Base-by-base conservation (phyloP, 768 basidiomycete species). In the Hygrophoropsis aurantiaca region DNA sequence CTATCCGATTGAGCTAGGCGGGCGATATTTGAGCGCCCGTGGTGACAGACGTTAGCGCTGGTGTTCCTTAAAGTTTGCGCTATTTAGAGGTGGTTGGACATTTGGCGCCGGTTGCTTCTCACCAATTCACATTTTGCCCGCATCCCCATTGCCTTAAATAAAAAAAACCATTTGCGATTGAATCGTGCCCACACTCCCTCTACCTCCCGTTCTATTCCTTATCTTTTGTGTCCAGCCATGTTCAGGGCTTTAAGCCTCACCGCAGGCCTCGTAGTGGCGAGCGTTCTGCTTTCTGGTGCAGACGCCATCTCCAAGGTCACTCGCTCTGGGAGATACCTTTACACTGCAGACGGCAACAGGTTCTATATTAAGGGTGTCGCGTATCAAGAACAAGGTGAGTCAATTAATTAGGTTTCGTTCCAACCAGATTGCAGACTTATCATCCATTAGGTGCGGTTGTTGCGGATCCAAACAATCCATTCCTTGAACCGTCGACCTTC, bases 341-440 rank as follows among this genome's bases (percentile, higher is more conserved):
- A 93, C 67, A 78, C 78, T 33, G 77, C 77, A 3, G 78, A 81
- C 41, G 90, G 90, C 3, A 82, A 61, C 32, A 71, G 94, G 44
- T 95, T 94, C 69, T 94, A 83, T 68, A 87, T 97, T 69, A 91
- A 90, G 66, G 90, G 90, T 44, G 69, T 92, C 46, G 87, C 88
- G 10, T 93, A 93, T 66, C 90, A 92, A 63, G 74, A 79, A 50
- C 88, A 92, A 69, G 91, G 93, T 82, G 47, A 42, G 65, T 50
- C 3, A 24, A 16, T 23, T 47, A 19, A 34, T 8, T 18, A 20
- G 18, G 15, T 13, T 10, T 13, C 26, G 23, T 36, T 11, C 47
- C 51, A 15, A 36, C 26, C 50, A 33, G 8, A 11, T 46, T 34
- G 13, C 34, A 20, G 34, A 51, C n/a, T 10, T 20, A 9, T 41